Conservation (phyloP, 2,329 filamentous ascomycete species). For the Leptographium radiaticola region DNA sequence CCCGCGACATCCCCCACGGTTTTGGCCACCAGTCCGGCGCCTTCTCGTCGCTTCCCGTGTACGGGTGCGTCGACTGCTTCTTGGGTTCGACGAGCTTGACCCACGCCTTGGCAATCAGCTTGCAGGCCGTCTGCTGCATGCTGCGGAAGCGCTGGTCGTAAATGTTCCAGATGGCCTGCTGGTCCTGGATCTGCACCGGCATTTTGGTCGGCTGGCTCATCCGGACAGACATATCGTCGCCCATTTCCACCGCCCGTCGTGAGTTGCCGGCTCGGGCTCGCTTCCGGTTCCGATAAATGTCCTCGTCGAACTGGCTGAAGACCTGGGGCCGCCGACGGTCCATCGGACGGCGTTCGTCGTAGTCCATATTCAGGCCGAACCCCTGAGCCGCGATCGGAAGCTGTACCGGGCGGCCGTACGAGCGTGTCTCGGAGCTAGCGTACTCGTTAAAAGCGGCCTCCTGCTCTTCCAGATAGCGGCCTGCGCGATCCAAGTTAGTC, state of each 20-base stretch:
- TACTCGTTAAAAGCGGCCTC: background rate
- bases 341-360: slow-evolving; percentile 13
- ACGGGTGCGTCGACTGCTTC: slow-evolving; percentile 64
- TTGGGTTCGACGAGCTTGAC: slow-evolving; percentile 64
- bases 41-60: slow-evolving; percentile 50
- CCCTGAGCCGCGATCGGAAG: background rate
- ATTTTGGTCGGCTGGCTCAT: slow-evolving; percentile 23
- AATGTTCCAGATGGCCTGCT: slow-evolving; percentile 41
- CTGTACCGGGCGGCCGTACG: background rate
- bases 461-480: background rate
- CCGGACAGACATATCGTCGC: slow-evolving; percentile 26
- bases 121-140: slow-evolving; percentile 59
- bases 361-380: slow-evolving; percentile 4
- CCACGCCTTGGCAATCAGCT: slow-evolving; percentile 62
- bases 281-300: slow-evolving; percentile 23
- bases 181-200: slow-evolving; percentile 39
- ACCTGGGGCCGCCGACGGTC: slow-evolving; percentile 14
- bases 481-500: background rate
- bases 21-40: slow-evolving; percentile 57
- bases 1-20: slow-evolving; percentile 34
- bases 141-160: slow-evolving; percentile 50
- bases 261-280: slow-evolving; percentile 17
- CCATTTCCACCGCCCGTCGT: slow-evolving; percentile 23
- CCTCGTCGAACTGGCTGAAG: slow-evolving; percentile 16
- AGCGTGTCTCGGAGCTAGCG: background rate